Evolutionary conservation across 495 filamentous ascomycete genomes (phyloP).

Genomic region (Xeromyces bisporus): DNA sequence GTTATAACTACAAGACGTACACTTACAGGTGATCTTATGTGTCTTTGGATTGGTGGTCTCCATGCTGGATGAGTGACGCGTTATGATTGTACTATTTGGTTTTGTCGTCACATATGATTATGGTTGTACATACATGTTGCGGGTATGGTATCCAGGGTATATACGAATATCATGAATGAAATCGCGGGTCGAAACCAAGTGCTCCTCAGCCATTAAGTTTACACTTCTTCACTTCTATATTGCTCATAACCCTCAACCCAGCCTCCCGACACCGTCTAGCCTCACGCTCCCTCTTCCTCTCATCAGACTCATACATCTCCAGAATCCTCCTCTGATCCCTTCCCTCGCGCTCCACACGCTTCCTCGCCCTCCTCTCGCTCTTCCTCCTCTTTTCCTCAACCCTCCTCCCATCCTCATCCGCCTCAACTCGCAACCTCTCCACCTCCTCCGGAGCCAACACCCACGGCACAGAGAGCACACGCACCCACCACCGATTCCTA

Average conservation of each 20-base stretch:
- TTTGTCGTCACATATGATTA: background rate
- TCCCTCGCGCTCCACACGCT: slow-evolving; percentile 18
- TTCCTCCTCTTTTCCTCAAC: slow-evolving; percentile 23
- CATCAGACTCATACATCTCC: slow-evolving; percentile 24
- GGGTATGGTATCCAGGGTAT: no score
- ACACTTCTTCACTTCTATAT: slow-evolving; percentile 11
- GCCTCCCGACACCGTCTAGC: slow-evolving; percentile 17
- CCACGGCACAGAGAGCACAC: slow-evolving; percentile 58
- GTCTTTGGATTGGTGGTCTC: slow-evolving; percentile 1
- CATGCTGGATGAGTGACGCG: slow-evolving; percentile 1
- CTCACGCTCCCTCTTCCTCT: slow-evolving; percentile 20
- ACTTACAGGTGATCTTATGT: slow-evolving; percentile 11
- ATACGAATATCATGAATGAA: no score
- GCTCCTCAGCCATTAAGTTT: no score
- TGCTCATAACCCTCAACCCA: slow-evolving; percentile 16
- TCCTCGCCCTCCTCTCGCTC: slow-evolving; percentile 20
- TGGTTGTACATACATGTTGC: background rate
- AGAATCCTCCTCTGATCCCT: slow-evolving; percentile 19
- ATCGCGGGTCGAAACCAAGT: no score
- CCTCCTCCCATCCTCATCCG: slow-evolving; percentile 24
- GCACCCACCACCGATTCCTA: slow-evolving; percentile 39
- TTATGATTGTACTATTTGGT: slow-evolving; percentile 5
- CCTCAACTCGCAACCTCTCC: slow-evolving; percentile 33
- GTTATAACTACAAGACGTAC: slow-evolving; percentile 18
- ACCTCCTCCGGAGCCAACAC: slow-evolving; percentile 36